Evolutionary conservation across 2,329 filamentous ascomycete genomes (phyloP), one percentile per base, ranked within the genome.

Genomic region (Lasiodiplodia sp.): DNA sequence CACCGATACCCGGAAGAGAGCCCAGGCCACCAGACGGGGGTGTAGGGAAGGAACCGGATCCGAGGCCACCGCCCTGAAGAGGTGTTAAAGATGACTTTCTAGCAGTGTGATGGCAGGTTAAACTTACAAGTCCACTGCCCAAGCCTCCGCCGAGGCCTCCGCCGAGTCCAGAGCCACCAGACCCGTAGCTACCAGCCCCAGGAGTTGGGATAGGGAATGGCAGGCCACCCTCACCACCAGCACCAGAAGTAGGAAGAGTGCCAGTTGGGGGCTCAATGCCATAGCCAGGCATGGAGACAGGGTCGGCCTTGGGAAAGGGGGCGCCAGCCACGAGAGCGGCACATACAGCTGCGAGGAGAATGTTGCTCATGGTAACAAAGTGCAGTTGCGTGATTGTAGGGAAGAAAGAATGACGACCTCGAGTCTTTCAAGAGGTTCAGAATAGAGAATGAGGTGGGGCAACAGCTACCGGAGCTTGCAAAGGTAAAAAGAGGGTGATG

Each of bases 401-500:
- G 21, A 47, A 51, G 60, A 64, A 64, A 12, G 60, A 64, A n/a
- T 23, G 60, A 64, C 6, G 47, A 31, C 60, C 11, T 52, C 60
- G 18, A 52, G 47, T 31, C 60, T 63, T 64, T 52, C 60, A 31
- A 51, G 58, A 3, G 23, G 51, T 56, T 52, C 34, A 55, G 38
- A 55, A 66, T 18, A 55, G 63, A 66, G 52, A 56, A 34, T 51
- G 63, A 66, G 34, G 63, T 16, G 49, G 52, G 44, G 37, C 51
- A 55, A 66, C 23, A 56, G 63, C 63, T 66, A 47, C 63, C 63
- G 63, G 63, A 66, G 63, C 63, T 37, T 66, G 63, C 51, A 47
- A 56, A 47, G 51, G 55, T 25, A 47, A 23, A 64, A 56, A 23
- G 63, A 66, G 31, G 63, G 52, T 52, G 34, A 47, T 37, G 6